Evolutionary conservation across 331 rosid genomes (phyloP), one percentile per base, ranked within the genome.

Genomic region (Cydonia oblonga): DNA sequence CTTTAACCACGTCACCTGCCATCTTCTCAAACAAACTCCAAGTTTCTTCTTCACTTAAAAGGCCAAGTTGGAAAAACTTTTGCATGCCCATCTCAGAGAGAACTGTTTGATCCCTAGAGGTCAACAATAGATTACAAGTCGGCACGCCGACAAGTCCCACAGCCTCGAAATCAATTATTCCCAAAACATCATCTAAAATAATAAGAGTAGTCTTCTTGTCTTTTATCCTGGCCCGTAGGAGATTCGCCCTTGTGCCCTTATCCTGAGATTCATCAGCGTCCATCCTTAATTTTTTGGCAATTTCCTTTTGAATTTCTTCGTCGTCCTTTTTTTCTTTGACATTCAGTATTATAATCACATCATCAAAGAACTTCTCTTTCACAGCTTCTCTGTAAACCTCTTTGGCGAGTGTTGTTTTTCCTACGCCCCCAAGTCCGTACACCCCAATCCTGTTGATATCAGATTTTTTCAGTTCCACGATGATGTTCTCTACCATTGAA

Each of bases 121-220:
- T 53, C 4, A 81, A 3, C 4, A 81, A 4, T 49, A 81, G 0
- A 4, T 76, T 71, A 51, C 78, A 60, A 0, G 20, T 20, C 1
- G 1, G 7, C 63, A 16, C 19, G 4, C 1, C 10, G 22, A 22
- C 32, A 12, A 25, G 8, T 54, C 69, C 77, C 9, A 72, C 4
- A 0, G 10, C 32, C 25, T 57, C 65, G 25, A 66, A 30, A 3
- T 78, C 51, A 59, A 40, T 13, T 76, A 0, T 5, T 11, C 8
- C 8, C 63, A 33, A 65, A 1, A 78, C 22, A 44, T 82, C 78
- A 18, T 82, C 83, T 1, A 82, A 35, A 23, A 75, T 30, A 2
- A 82, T 7, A 33, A 76, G 57, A 8, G 9, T n/a, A 8, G 9
- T n/a, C 7, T 11, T 65, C 53, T 46, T 4, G 0, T 64, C 59